These are phyloP conservation scores for Aspergillus heteromorphus DNA, from an alignment of 495 filamentous ascomycete species.

Conservation along the genomic window DNA sequence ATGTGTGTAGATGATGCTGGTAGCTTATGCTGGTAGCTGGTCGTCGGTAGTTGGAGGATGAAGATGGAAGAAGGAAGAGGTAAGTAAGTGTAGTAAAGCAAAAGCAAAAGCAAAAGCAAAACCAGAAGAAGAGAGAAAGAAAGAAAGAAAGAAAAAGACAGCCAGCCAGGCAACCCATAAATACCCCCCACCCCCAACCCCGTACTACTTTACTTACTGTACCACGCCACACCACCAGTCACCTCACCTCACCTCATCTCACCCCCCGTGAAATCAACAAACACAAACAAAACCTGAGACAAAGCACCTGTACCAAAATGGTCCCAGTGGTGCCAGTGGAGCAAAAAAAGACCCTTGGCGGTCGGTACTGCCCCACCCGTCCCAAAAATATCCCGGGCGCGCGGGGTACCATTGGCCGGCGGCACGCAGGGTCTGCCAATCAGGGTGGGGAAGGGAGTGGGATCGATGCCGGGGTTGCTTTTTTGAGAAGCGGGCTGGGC, in stretches of 20 bases:
- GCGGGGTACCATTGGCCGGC: background rate
- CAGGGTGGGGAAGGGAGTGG: background rate
- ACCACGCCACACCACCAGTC: too few species aligned
- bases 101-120: background rate
- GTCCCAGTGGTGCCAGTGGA: background rate
- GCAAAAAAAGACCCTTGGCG: background rate
- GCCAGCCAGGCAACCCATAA: background rate
- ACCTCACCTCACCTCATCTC: too few species aligned
- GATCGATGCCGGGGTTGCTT: background rate
- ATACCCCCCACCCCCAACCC: background rate
- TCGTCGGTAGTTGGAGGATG: too few species aligned
- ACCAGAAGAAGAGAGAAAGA: too few species aligned
- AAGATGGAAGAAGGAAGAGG: background rate
- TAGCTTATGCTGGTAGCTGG: too few species aligned
- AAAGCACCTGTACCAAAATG: too few species aligned
- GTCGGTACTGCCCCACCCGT: background rate
- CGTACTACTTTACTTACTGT: background rate
- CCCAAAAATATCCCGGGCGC: background rate
- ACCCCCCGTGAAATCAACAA: too few species aligned
- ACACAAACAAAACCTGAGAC: too few species aligned
- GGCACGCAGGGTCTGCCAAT: background rate
- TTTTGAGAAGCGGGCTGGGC: background rate
- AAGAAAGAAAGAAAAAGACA: background rate
- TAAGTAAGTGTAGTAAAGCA: background rate
- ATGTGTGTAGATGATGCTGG: too few species aligned